Evolutionary conservation across 345 rosid genomes (phyloP), one percentile per base, ranked within the genome.

Genomic region (Trapa bicornis): DNA sequence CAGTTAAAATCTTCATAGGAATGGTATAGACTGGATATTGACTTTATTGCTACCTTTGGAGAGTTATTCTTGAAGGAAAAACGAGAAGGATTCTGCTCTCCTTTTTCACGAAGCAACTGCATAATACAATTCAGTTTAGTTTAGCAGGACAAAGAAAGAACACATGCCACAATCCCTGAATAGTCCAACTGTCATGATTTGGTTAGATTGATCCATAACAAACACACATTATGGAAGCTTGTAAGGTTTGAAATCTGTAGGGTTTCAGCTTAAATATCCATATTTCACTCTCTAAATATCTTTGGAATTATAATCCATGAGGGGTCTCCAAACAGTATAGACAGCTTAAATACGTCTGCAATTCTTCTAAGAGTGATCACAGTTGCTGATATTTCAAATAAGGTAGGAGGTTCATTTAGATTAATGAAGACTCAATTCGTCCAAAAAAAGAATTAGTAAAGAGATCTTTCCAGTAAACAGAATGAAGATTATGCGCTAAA

Each of bases 61-160:
- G 15, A 56, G 72, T 66, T 81, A 70, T 68, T 77, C 73, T 76
- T 79, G 69, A 57, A 16, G 65, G 37, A 8, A 8, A 70, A 14
- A 56, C 56, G 73, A 71, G 52, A 78, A 64, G 64, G 36, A 29
- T 75, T 72, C 29, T 72, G 64, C 71, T 82, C 83, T 68, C 80
- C 84, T 64, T 82, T 81, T 63, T 84, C 87, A 71, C 76, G 82
- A 47, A 75, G 80, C 72, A 76, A 81, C 89, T 86, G 78, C 78
- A 72, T 16, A 36, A 32, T 45, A 45, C 48, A 45, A 13, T 45
- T 45, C 48, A 45, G 6, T 45, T 45, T 45, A 45, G 48, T 5
- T 45, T 45, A 3, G 13, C 48, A 7, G 48, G 13, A 7, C 11
- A 45, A 11, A 45, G 0, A 7, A 58, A 3, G 10, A 58, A 0